Base-by-base conservation (phyloP, 192 early-diverging fungal genomes). In the Gorgonomyces haynaldii region DNA sequence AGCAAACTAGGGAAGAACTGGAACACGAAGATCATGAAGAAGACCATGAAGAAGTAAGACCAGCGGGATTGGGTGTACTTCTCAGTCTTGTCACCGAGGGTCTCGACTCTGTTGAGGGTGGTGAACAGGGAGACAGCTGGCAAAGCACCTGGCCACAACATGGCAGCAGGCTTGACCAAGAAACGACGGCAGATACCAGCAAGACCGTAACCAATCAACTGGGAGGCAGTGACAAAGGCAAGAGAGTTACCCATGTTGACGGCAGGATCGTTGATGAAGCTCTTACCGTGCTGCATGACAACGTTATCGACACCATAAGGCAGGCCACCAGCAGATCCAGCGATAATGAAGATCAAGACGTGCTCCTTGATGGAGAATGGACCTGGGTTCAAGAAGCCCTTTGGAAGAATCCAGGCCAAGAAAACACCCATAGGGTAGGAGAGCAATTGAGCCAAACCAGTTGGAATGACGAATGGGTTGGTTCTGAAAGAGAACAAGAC, bases 281-380 rank as follows among this genome's bases (percentile, higher is more conserved):
- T 10, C 27, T 29, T 23, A 15, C 24, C 40, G 7, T 49, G 37
- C 28, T 65, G 63, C 2, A 37, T 36, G 3, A 68, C 49, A 10
- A 67, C 50, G 42, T 67, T 67, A 46, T 72, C 62, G 13, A 56
- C 49, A 10, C 57, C 83, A 53, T 86, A 84, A 0, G 54, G 22
- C 34, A 68, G 75, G 16, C 72, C 79, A 9, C 82, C 73, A 35
- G 76, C 78, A 9, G 83, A 66, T 26, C 76, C 78, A 29, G 82
- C 81, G 58, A 88, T 81, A 38, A 90, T 71, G 13, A 77, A 78
- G 23, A 88, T 84, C 13, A 94, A 65, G 1, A 83, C 87, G 54
- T 90, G 85, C 50, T 89, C 91, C 59, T 95, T 95, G 53, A 88
- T 78, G 50, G 69, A 79, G 67, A 91, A 92, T 12, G 82, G 88